Base-by-base conservation (phyloP, 1,284 basidiomycete species). In the Cerioporus squamosus region DNA sequence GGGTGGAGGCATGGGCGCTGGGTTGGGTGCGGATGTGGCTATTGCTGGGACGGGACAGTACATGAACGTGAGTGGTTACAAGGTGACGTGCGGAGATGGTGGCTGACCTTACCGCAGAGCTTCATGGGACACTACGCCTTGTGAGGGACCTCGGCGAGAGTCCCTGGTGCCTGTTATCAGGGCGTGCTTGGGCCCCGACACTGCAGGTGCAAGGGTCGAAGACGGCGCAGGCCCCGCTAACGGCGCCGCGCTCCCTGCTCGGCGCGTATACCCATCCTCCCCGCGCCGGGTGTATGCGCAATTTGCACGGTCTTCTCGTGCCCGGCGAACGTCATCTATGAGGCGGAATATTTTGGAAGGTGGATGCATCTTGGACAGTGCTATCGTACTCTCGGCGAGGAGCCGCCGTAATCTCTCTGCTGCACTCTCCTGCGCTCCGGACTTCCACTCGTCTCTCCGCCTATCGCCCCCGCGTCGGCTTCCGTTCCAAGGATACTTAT, bases 41-140 rank as follows among this genome's bases (percentile, higher is more conserved):
- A 60, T 63, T 15, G 62, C 59, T 1, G 62, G 58, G 14, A 31
- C 53, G 23, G 62, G 62, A 22, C 59, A 63, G 45, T 63, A 56
- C 53, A 63, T 63, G 62, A 49, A 55, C 53, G 62, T 63, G 62
- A 60, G 62, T 60, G 12, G 26, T 29, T 29, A 29, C 26, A 29
- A 6, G 6, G 26, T 29, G 26, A 29, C 26, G 26, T 29, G 26
- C 26, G 26, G 9, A 6, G 33, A 36, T 36, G 33, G 33, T 36
- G 33, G 33, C 33, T 36, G 33, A 36, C 33, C 2, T 15, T 36
- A 10, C 14, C 33, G 33, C 33, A 36, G 33, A 36, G 33, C 22
- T 53, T 53, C 44, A 53, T 53, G 51, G 51, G 51, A 31, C 39
- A 36, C 12, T 53, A 53, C 44, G 22, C 22, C 14, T 20, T 53